These are phyloP conservation scores for Arctium minus DNA, from an alignment of 129 eudicot species.

Conservation along the genomic window DNA sequence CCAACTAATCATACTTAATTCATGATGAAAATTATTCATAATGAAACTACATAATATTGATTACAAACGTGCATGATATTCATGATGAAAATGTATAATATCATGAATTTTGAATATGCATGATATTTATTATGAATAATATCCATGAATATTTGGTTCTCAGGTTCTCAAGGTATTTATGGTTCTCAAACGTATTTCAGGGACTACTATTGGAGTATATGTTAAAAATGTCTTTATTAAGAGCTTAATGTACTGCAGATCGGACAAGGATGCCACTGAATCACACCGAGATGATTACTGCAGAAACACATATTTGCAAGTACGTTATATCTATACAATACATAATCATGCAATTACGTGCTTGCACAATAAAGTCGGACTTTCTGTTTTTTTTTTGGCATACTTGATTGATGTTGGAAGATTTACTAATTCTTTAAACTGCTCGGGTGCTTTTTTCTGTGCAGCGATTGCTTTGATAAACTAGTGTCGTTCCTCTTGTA, in stretches of 20 bases:
- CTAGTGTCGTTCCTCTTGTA: constrained; percentile 74
- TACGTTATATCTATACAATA: constrained; percentile 22
- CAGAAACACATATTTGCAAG: constrained; percentile 74
- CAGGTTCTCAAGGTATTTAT: no score
- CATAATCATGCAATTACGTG: background rate
- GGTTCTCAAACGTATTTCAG: background rate
- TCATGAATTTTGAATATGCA: background rate
- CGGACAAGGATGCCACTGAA: constrained; percentile 63
- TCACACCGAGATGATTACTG: constrained; percentile 62
- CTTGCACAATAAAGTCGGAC: background rate
- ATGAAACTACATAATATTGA: no score
- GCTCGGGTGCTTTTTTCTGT: constrained; percentile 17
- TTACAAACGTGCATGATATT: no score
- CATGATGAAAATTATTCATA: no score
- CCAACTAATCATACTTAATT: no score
- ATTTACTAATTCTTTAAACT: background rate
- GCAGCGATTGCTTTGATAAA: constrained; percentile 78
- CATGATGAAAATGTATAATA: no score
- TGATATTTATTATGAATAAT: background rate
- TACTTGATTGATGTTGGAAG: background rate
- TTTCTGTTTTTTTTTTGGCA: background rate
- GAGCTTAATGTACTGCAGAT: constrained; percentile 44
- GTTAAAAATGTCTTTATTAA: background rate
- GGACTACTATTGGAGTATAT: background rate
- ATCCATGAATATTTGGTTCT: no score